Base-by-base conservation (phyloP, 805 yeast genomes). In the Peterozyma toletana region DNA sequence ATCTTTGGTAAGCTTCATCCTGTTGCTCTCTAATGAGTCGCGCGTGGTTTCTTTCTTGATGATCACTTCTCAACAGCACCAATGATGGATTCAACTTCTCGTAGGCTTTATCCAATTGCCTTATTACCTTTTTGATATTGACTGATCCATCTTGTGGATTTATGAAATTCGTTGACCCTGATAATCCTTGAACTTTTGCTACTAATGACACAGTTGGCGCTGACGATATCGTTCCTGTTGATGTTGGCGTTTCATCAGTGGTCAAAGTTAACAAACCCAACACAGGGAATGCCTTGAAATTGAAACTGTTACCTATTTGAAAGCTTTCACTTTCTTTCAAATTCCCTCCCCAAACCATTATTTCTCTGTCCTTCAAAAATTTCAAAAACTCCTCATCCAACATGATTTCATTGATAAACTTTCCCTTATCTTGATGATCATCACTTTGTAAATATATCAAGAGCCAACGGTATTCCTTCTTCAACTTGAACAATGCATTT, bases 311-410 rank as follows among this genome's bases (percentile, higher is more conserved):
- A 0, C 95, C 84, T 13, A 88, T 80, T 53, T 87, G 95, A 55
- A 77, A 80, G 1, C 91, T 86, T 59, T 91, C 98, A 16, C 89
- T 78, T 45, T 80, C 79, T n/a, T 75, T 73, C 18, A 84, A 76
- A 56, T 86, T 83, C 9, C 96, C 96, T 36, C 90, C 95, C 98
- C 98, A 91, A 2, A 86, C 62, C 3, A 86, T 50, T 2, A 82
- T 58, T 38, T 85, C 73, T 39, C 71, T 73, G 16, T 74, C 72
- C 16, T 62, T 63, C 42, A 78, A 55, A 52, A 71, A 67, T 33
- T 67, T 59, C 11, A 75, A 63, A 43, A 86, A 77, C 21, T 58
- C 60, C 2, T 68, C 71, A 46, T 75, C 68, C 37, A 79, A 63
- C 39, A 88, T 58, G 2, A 87, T 71, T 10, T 71, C 70, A 11